Evolutionary conservation across 208 protist genomes (phyloP).

Genomic region (Acanthamoeba castellanii): DNA sequence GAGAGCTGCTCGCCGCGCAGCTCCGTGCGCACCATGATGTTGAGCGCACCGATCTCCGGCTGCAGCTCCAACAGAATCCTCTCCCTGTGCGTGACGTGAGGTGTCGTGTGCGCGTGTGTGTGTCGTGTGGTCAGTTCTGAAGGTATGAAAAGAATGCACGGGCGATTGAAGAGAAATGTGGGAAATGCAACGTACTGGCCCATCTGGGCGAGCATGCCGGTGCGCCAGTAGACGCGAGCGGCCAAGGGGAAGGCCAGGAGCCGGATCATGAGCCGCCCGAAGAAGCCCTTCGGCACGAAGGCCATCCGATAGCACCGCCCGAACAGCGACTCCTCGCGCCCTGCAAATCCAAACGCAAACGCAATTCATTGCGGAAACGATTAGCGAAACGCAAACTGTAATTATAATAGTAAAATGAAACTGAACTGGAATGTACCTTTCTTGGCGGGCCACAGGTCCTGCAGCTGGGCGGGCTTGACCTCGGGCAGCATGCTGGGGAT

Average conservation of each 20-base stretch:
- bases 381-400: too few species aligned
- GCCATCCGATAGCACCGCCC: slow-evolving; percentile 34
- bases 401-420: too few species aligned
- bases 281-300: slow-evolving; percentile 70
- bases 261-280: slow-evolving; percentile 66
- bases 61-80: slow-evolving; percentile 26
- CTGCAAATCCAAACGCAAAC: background rate
- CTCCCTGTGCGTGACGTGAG: background rate
- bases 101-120: background rate
- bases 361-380: background rate
- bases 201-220: slow-evolving; percentile 55
- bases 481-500: slow-evolving; percentile 60
- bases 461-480: background rate
- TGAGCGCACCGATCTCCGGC: background rate
- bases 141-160: background rate
- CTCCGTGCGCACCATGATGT: slow-evolving; percentile 51
- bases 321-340: slow-evolving; percentile 1
- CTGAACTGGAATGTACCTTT: background rate
- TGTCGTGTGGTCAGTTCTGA: background rate
- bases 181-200: background rate
- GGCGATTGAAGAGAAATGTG: background rate
- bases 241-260: slow-evolving; percentile 62
- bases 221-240: slow-evolving; percentile 49
- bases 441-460: slow-evolving; percentile 10
- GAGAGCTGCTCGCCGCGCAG: slow-evolving; percentile 43